Base-by-base conservation (phyloP, 139 green algal genomes). In the Asterochloris sp. region DNA sequence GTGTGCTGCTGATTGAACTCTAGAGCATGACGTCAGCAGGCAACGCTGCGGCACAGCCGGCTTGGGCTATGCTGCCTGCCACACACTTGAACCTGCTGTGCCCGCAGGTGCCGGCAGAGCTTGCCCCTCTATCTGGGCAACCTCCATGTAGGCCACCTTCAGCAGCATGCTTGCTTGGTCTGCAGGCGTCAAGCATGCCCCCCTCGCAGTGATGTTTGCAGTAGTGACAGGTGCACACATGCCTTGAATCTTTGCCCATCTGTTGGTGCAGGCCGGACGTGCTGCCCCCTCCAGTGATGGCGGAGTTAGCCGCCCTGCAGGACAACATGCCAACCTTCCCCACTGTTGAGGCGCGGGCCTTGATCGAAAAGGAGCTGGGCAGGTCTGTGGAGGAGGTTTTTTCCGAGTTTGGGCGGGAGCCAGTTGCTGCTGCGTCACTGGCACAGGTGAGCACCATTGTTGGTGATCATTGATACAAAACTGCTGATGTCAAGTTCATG, bases 311-410 rank as follows among this genome's bases (percentile, higher is more conserved):
- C 38, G 92, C 88, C 62, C 91, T 99, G 78, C 95, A 98, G 91
- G 95, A 99, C 90, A 88, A 91, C 75, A 95, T 98, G 62, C 87
- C 92, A 71, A 90, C 95, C 14, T 99, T 99, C 82, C 83, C 79
- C 27, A 91, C 87, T 27, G 68, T 80, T 1, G 87, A 91, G 38
- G 93, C 95, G 0, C 69, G 89, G 24, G 73, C 73, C 19, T 94
- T 95, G 13, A 68, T 98, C 0, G 84, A 95, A 73, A 78, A 87
- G 26, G 96, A 97, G 81, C 86, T 99, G 64, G 96, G 96, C 0
- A 71, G 38, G 19, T 86, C 93, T 14, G 78, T 96, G 13, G 85
- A 92, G 15, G 82, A 89, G 14, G 66, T 99, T 1, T 99, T 98
- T 85, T 87, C 84, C 11, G 87, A 97, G 76, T 96, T 98, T 80